Evolutionary conservation across 345 rosid species (phyloP), one percentile per base, ranked within the genome.

Genomic region (Citrus inodora): DNA sequence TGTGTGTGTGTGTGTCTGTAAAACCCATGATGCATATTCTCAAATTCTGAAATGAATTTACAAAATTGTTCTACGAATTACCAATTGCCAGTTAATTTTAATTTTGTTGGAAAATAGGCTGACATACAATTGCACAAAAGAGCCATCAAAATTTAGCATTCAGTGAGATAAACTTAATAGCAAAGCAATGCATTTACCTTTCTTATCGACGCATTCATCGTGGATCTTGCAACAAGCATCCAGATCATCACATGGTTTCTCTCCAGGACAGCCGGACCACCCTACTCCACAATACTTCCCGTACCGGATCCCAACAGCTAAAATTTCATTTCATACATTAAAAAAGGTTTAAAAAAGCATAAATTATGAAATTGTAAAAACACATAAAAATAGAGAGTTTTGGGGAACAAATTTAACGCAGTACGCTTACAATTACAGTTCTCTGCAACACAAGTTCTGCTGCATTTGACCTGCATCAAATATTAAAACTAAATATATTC

Each of bases 201-300:
- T 89, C 63, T 84, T 76, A 59, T 46, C 92, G 22, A 92, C 95
- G 80, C 99, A 95, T 5, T 90, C 89, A 67, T 95, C 99, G 82
- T 95, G 98, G 48, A 77, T 81, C 93, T 92, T 81, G 84, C 99
- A 95, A 75, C 98, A 95, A 78, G 88, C 94, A 71, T 95, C 99
- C 32, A 94, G 87, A 80, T 83, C 95, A 70, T 95, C 98, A 76
- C 99, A 93, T 2, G 98, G 97, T 80, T 83, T 78, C 86, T 95
- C 99, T 35, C 96, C 98, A 11, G 88, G 89, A 77, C 99, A 95
- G 7, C 99, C 98, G 22, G 83, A 86, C 92, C 93, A 90, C 30
- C 98, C 98, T 64, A 95, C 88, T 27, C 99, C 99, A 73, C 99
- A 95, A 78, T 92, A 95, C 83, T 93, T 93, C 66, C 99, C 97